Percentiles rank a stretch among this genome's conserved stretches.
These are phyloP conservation scores for Chaetomium cochliodes DNA, from an alignment of 495 filamentous ascomycete genomes.

Conservation along the genomic window DNA sequence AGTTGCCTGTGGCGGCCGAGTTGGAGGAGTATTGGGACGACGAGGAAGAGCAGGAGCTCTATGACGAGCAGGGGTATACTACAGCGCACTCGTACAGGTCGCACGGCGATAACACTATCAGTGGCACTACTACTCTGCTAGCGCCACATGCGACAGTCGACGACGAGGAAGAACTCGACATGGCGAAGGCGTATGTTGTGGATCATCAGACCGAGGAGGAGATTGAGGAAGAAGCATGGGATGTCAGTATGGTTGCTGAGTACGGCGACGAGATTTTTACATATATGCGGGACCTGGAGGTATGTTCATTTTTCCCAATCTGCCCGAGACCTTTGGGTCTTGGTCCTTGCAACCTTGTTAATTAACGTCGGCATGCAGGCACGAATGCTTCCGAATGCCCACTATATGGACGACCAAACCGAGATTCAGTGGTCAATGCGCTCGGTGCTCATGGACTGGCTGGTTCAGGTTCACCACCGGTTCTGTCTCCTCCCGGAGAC, in stretches of 20 bases:
- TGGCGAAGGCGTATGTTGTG: constrained; percentile 68
- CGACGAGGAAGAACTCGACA: constrained; percentile 63
- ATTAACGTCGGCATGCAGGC: constrained; percentile 52
- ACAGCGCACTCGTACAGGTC: constrained; percentile 72
- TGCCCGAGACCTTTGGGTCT: background rate
- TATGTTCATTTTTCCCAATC: constrained; percentile 43
- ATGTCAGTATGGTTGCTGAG: constrained; percentile 98
- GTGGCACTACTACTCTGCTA: constrained; percentile 64
- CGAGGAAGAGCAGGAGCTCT: constrained; percentile 64
- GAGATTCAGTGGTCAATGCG: constrained; percentile 99
- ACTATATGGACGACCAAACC: constrained; percentile 96
- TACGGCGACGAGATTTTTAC: constrained; percentile 94
- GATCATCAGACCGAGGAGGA: constrained; percentile 53
- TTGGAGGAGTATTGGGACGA: constrained; percentile 75
- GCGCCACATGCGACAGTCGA: constrained; percentile 65
- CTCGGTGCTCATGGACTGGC: constrained; percentile 95
- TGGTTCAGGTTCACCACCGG: constrained; percentile 90
- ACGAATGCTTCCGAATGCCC: constrained; percentile 75
- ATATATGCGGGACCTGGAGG: constrained; percentile 88
- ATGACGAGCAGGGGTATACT: constrained; percentile 78
- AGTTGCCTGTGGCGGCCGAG: constrained; percentile 44
- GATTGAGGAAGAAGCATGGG: constrained; percentile 82
- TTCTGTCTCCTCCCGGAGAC: constrained; percentile 92
- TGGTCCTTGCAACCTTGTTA: constrained; percentile 17
- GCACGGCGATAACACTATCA: constrained; percentile 78